Evolutionary conservation across 495 filamentous ascomycete genomes (phyloP), one percentile per base, ranked within the genome.

Genomic region (Daldinia vernicosa): DNA sequence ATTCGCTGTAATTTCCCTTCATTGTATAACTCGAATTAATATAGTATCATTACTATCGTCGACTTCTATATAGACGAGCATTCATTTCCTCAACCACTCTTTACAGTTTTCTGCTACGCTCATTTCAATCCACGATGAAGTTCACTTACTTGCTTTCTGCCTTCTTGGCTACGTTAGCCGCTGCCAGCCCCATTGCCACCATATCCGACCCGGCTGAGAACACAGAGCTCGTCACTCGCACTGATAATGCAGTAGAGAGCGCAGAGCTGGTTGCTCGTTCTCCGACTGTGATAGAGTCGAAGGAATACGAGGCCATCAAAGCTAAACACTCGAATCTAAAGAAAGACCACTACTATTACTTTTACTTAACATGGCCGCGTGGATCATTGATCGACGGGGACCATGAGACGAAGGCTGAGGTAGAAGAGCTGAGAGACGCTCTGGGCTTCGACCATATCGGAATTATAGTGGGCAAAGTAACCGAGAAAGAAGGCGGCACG

Each of bases 401-500:
- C 40, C 15, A 40, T 9, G 58, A 74, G 53, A 53, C 67, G 5
- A 17, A 26, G 22, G 26, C 12, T 5, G 71, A 74, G 45, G 45
- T 74, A 6, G 12, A 61, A 28, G 14, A 66, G 12, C 57, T 71
- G 6, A 63, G 60, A 26, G 22, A 67, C 33, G 32, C 22, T 6
- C 71, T 74, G 17, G 71, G 71, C 12, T 74, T 71, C 37, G 67
- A 70, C 33, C 71, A 74, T 53, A 60, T 74, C 53, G 71, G 71
- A 1, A 51, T 71, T 2, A 43, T 74, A n/a, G 28, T 74, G 19
- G 71, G 71, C 22, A 63, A 74, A 58, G 65, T 74, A 14, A 73
- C 66, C 50, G 67, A 71, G 59, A 60, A 19, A 12, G 43, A 30
- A 12, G 52, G 24, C 14, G 57, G 57, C 39, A 64, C 60, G 14